Evolutionary conservation across 176 grass and related monocot genomes (phyloP), one percentile per base, ranked within the genome.

Genomic region (Tillandsia leiboldiana): DNA sequence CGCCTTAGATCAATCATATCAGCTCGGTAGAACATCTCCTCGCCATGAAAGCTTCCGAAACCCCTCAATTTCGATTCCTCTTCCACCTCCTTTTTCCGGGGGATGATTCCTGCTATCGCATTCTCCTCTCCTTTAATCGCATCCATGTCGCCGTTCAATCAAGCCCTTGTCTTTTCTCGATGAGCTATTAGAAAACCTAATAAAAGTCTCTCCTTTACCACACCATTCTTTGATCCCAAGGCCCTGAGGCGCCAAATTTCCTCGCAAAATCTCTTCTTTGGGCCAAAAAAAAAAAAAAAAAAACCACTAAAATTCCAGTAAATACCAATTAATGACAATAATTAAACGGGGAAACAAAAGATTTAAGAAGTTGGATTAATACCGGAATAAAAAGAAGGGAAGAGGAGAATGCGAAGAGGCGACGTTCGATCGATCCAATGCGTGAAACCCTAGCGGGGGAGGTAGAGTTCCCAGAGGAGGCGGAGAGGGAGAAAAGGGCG

Each of bases 1-100:
- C 66, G 83, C 67, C 76, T 85, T 12, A 92, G 82, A 54, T 92
- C 93, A 52, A 97, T 73, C 42, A 53, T 70, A 65, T 97, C 93
- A 63, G 86, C 89, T 48, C 89, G 75, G 13, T 88, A 62, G 59
- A 87, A 92, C 65, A 85, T 15, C 14, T 80, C 86, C 57, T 86
- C 84, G 51, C 77, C 78, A 33, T 51, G 64, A 15, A 59, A 51
- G 51, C 72, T 63, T 11, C 66, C 52, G 12, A 49, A 10, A 18
- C 17, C 33, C 18, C 61, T 69, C 52, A 61, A 26, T 66, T 54
- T 75, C 33, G 50, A 53, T 26, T 68, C 26, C 49, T n/a, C 52
- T 54, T n/a, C 18, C 1, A 12, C 28, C 64, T 68, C 72, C 75
- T 48, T 72, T 20, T 28, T 8, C 6, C 73, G 12, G 12, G 53